Conservation (phyloP, 441 rosid species). For the Eruca vesicaria region DNA sequence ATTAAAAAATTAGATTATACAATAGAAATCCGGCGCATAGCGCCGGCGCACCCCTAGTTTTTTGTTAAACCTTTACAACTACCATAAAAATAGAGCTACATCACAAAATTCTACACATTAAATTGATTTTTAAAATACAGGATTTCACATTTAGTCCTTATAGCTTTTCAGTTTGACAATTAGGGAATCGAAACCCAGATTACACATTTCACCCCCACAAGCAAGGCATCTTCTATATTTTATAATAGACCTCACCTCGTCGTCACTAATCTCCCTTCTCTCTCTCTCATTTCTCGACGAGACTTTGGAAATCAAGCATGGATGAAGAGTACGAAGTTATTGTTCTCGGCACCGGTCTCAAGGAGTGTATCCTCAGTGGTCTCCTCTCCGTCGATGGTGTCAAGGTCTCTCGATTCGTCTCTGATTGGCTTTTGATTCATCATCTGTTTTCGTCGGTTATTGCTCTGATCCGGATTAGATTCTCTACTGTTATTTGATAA, state of each 20-base stretch:
- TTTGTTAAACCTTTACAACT: too few species aligned
- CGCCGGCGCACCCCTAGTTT: too few species aligned
- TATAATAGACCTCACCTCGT: slow-evolving; percentile 4
- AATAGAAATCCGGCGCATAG: too few species aligned
- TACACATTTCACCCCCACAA: not conserved
- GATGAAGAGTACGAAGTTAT: slow-evolving; percentile 58
- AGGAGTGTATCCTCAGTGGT: slow-evolving; percentile 60
- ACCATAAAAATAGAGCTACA: too few species aligned
- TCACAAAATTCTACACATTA: too few species aligned
- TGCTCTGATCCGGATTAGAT: not conserved
- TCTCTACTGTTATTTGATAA: not conserved
- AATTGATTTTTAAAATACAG: too few species aligned
- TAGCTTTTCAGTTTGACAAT: not conserved
- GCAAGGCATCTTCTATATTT: not conserved
- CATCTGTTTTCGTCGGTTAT: not conserved
- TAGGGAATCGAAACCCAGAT: slow-evolving; percentile 1
- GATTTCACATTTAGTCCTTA: not conserved
- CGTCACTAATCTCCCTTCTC: slow-evolving; percentile 21
- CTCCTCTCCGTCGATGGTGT: slow-evolving; percentile 59
- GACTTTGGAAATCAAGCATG: slow-evolving; percentile 32
- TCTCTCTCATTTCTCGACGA: too few species aligned
- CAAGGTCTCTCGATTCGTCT: slow-evolving; percentile 49
- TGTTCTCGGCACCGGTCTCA: slow-evolving; percentile 62
- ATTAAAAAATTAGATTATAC: too few species aligned
- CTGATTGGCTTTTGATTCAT: not conserved